Conservation (phyloP, 2,329 filamentous ascomycete species). For the Colletotrichum tropicicola region DNA sequence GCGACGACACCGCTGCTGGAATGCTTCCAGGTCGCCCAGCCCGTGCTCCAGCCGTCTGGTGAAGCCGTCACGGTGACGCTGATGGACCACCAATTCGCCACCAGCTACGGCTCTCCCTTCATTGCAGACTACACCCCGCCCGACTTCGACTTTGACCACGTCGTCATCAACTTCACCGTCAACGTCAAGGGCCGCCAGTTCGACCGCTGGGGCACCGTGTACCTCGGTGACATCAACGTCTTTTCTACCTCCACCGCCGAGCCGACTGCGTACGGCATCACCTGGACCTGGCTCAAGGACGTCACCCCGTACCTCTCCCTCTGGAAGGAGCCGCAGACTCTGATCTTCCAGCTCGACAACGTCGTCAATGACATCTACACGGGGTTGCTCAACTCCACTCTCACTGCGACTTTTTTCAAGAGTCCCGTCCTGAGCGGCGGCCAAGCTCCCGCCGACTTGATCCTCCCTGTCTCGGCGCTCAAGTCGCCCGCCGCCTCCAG, state of each 20-base stretch:
- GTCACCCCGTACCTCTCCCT: slow-evolving; percentile 76
- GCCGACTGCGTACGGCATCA: slow-evolving; percentile 71
- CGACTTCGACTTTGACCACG: slow-evolving; percentile 74
- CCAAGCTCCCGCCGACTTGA: slow-evolving; percentile 65
- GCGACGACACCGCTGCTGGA: slow-evolving; percentile 48
- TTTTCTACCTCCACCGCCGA: slow-evolving; percentile 86
- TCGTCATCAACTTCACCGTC: slow-evolving; percentile 82
- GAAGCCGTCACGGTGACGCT: slow-evolving; percentile 55
- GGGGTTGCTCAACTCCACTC: slow-evolving; percentile 75
- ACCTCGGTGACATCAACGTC: slow-evolving; percentile 78
- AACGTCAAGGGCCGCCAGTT: slow-evolving; percentile 77
- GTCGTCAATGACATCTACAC: slow-evolving; percentile 77
- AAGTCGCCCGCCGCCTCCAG: slow-evolving; percentile 64
- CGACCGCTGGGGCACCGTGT: slow-evolving; percentile 80
- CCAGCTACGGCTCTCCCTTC: slow-evolving; percentile 77
- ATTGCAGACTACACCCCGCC: slow-evolving; percentile 75
- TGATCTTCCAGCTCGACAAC: slow-evolving; percentile 85
- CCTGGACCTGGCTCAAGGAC: slow-evolving; percentile 82
- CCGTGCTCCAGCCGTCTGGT: slow-evolving; percentile 61
- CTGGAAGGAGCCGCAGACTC: slow-evolving; percentile 73
- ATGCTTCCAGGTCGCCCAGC: slow-evolving; percentile 76
- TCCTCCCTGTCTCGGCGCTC: slow-evolving; percentile 72
- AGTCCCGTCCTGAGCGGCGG: slow-evolving; percentile 47
- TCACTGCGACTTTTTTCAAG: slow-evolving; percentile 78
- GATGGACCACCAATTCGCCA: slow-evolving; percentile 76